Evolutionary conservation across 2,329 filamentous ascomycete species (phyloP).

Genomic region (Paecilomyces sp.): DNA sequence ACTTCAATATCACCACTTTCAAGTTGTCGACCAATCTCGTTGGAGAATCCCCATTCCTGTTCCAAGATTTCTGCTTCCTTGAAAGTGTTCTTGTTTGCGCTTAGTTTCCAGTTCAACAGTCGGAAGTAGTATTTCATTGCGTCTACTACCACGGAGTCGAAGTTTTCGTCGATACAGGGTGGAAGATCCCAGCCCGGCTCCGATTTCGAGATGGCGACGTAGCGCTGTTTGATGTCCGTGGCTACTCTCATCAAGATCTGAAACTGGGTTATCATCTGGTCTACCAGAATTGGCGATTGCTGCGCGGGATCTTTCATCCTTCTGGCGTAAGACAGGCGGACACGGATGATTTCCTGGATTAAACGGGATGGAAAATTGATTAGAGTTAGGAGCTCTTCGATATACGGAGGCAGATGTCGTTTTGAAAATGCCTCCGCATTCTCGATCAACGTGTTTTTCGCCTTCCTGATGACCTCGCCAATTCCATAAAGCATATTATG

Average conservation of each 20-base stretch:
- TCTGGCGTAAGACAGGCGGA: constrained; percentile 82
- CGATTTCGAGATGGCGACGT: constrained; percentile 72
- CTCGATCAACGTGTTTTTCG: constrained; percentile 80
- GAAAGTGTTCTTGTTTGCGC: constrained; percentile 97
- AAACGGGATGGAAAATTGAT: constrained; percentile 96
- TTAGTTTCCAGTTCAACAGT: constrained; percentile 96
- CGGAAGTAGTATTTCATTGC: constrained; percentile 97
- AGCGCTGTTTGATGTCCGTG: constrained; percentile 86
- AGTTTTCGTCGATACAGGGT: constrained; percentile 93
- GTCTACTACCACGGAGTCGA: constrained; percentile 84
- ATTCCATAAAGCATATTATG: constrained; percentile 80
- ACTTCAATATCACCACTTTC: constrained; percentile 93
- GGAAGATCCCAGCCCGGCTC: constrained; percentile 93
- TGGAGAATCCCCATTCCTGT: constrained; percentile 97
- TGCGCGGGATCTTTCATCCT: constrained; percentile 93
- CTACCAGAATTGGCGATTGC: constrained; percentile 87
- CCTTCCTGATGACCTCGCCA: constrained; percentile 81
- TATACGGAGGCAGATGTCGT: constrained; percentile 88
- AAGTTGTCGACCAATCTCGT: constrained; percentile 84
- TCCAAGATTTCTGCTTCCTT: constrained; percentile 97
- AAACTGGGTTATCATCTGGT: constrained; percentile 97
- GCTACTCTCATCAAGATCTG: constrained; percentile 87
- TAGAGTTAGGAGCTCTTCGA: constrained; percentile 88
- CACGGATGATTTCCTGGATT: constrained; percentile 92
- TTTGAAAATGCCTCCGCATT: constrained; percentile 80